A percentile compares a stretch with the other conserved stretches of the same genome.
These are phyloP conservation scores for Botrytis aclada DNA, from an alignment of 2,329 filamentous ascomycete species.

Conservation along the genomic window DNA sequence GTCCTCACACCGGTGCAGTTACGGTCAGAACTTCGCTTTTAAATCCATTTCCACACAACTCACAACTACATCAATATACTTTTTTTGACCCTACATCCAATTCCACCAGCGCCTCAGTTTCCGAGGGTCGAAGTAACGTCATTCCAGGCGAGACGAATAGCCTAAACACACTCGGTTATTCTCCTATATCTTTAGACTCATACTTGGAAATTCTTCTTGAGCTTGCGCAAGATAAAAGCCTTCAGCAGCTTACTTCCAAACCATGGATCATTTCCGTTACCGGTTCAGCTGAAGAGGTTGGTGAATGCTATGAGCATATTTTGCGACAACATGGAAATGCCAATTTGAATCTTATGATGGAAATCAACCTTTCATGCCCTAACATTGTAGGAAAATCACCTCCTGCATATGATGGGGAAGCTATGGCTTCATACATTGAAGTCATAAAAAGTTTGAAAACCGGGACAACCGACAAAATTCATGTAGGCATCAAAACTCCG, in stretches of 20 bases:
- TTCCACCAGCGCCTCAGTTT: slow-evolving; percentile 22
- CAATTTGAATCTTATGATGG: slow-evolving; percentile 51
- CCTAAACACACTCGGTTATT: slow-evolving; percentile 74
- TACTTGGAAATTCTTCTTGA: slow-evolving; percentile 58
- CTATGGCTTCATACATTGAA: slow-evolving; percentile 54
- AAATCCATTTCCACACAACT: slow-evolving; percentile 55
- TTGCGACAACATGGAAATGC: slow-evolving; percentile 39
- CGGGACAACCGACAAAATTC: slow-evolving; percentile 16
- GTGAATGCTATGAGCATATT: slow-evolving; percentile 48
- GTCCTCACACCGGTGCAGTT: slow-evolving; percentile 65
- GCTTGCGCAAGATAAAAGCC: slow-evolving; percentile 39
- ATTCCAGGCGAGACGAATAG: slow-evolving; percentile 41
- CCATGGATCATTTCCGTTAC: slow-evolving; percentile 70
- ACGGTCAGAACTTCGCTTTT: slow-evolving; percentile 70
- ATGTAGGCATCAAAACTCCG: slow-evolving; percentile 68
- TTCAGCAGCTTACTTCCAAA: slow-evolving; percentile 42
- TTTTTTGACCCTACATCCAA: slow-evolving; percentile 56
- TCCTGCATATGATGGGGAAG: slow-evolving; percentile 60
- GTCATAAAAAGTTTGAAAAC: slow-evolving; percentile 20
- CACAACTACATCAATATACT: slow-evolving; percentile 69
- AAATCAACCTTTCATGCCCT: slow-evolving; percentile 76
- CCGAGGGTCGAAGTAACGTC: slow-evolving; percentile 24
- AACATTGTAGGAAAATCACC: slow-evolving; percentile 69
- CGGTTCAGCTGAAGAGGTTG: slow-evolving; percentile 56
- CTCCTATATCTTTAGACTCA: slow-evolving; percentile 55